These are phyloP conservation scores for Penicillium riverlandense DNA, from an alignment of 495 filamentous ascomycete genomes.

Conservation along the genomic window DNA sequence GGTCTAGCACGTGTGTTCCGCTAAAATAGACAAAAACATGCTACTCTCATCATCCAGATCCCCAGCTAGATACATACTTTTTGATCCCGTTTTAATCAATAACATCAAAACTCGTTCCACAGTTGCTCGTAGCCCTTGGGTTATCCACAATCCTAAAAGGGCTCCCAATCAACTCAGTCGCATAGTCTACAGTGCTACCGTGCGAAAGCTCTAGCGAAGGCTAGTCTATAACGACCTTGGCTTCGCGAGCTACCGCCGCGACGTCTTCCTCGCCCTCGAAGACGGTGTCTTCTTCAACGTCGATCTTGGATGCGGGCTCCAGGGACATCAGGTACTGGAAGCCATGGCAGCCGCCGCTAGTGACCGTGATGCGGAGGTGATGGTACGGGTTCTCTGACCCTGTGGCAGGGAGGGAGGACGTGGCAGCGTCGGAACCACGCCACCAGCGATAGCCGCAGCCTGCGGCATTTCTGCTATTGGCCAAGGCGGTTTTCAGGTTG, in stretches of 20 bases:
- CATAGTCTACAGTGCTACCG: slow-evolving; percentile 94
- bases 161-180: slow-evolving; percentile 93
- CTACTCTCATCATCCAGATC: too few relatives aligned
- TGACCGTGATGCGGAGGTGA: slow-evolving; percentile 82
- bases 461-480: too few relatives aligned
- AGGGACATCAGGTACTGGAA: slow-evolving; percentile 96
- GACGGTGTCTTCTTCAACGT: slow-evolving; percentile 69
- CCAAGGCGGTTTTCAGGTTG: too few relatives aligned
- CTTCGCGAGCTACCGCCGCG: slow-evolving; percentile 34
- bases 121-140: slow-evolving; percentile 83
- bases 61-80: too few relatives aligned
- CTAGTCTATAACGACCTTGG: slow-evolving; percentile 85
- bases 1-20: too few relatives aligned
- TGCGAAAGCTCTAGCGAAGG: slow-evolving; percentile 85
- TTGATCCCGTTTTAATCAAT: slow-evolving; percentile 36
- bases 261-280: slow-evolving; percentile 34
- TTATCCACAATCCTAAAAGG: slow-evolving; percentile 95
- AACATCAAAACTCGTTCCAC: slow-evolving; percentile 97
- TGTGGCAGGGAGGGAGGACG: slow-evolving; percentile 31
- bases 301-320: slow-evolving; percentile 49
- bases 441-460: too few relatives aligned
- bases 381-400: slow-evolving; percentile 75
- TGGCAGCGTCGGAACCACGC: too few relatives aligned
- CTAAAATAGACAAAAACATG: too few relatives aligned
- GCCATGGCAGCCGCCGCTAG: slow-evolving; percentile 90